Base-by-base conservation (phyloP, 148 eudicot species). In the Polygonum maritimum region DNA sequence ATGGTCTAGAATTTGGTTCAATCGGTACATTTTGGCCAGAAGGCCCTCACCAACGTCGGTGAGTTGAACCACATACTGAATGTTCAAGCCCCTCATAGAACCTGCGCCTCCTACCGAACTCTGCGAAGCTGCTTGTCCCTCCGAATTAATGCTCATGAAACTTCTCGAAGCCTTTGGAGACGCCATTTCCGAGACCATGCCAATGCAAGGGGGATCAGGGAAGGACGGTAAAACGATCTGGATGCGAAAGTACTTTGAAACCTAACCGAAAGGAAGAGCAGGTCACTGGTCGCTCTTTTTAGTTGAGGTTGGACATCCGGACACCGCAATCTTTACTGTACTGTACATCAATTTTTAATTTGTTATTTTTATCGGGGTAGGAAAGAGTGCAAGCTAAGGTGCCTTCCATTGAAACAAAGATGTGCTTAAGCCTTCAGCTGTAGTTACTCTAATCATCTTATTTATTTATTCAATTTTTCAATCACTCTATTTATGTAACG, bases 11-110 rank as follows among this genome's bases (percentile, higher is more conserved):
- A 95, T 88, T 71, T 95, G 98, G 81, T 92, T 92, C 69, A 95
- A 81, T 77, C 98, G 83, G 76, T 92, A 90, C 89, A 95, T 92
- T 85, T 95, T 95, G 39, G 97, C 91, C 96, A 95, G 87, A 4
- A 95, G 86, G 80, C 98, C 98, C 82, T 95, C 92, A 11, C 97
- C 98, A 77, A 95, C 98, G 77, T 86, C 96, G 52, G 94, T 88
- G 65, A 95, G 96, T 85, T 95, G 97, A 77, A 90, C 85, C 58
- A 92, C 88, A 89, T 87, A 95, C 76, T 90, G 98, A 87, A 95
- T 86, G 82, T 89, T 95, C 87, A 92, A 86, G 38, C 96, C 96
- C 85, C 92, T 95, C 45, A 18, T 36, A 38, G 69, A 62, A 31
- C 81, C 86, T 9, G 52, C 13, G 71, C 88, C 81, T 72, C 86